Evolutionary conservation across 192 early-diverging fungal species (phyloP), one percentile per base, ranked within the genome.

Genomic region (Rhizophlyctis rosea): DNA sequence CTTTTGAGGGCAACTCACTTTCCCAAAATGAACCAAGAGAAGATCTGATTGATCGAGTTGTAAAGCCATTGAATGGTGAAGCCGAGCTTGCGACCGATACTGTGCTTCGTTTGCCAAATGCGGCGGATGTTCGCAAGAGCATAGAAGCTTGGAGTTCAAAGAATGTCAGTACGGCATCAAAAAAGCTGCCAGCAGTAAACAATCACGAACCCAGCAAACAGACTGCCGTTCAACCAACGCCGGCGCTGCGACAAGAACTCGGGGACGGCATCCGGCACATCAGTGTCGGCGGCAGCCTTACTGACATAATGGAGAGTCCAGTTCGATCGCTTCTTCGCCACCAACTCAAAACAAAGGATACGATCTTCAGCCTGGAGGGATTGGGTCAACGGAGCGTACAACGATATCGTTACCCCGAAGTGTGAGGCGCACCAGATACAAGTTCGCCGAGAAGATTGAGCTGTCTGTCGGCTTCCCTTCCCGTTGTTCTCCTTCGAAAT

Each of bases 301-400:
- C 76, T 78, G 35, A 87, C 86, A 71, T 91, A 93, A 31, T 86
- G 86, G 16, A 93, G 76, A 5, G 86, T 61, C 88, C 90, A 93
- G 34, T 80, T 71, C 34, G 72, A 61, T 44, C 76, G 69, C 13
- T 78, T 72, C 67, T 93, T 93, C 34, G 91, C 82, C 11, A 91
- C 86, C 49, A 93, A 73, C 73, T 93, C 91, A 67, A 90, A 91
- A 57, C 90, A 92, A 30, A 92, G 70, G 59, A 92, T 91, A 70
- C 89, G 83, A 78, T 92, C 90, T 63, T 90, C 90, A 7, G 90
- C 78, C 56, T 67, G 3, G 14, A 31, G 7, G 4, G 27, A 24
- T 34, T 69, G 4, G 25, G 4, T 31, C 2, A 62, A 59, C 14
- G n/a, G 36, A 50, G 23, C 16, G 44, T 21, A 49, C 14, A 27